Base-by-base conservation (phyloP, 73 alveolate species). In the Breviolum minutum region DNA sequence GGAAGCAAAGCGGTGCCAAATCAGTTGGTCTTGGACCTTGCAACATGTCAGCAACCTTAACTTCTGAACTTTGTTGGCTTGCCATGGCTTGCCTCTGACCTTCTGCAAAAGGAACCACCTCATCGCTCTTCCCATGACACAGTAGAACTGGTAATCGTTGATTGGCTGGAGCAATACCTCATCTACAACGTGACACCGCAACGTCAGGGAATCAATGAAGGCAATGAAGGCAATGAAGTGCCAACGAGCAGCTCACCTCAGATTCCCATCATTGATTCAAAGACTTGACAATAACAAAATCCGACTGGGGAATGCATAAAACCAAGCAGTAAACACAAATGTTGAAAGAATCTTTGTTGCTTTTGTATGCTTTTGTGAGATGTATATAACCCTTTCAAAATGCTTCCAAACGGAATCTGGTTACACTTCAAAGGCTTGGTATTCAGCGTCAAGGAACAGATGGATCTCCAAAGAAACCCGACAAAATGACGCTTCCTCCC, bases 391-490 rank as follows among this genome's bases (percentile, higher is more conserved):
- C n/a, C n/a, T n/a, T n/a, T n/a, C n/a, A n/a, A n/a, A n/a, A n/a
- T n/a, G n/a, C n/a, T n/a, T n/a, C n/a, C n/a, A n/a, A n/a, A n/a
- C n/a, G n/a, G n/a, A n/a, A n/a, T n/a, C n/a, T n/a, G n/a, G n/a
- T n/a, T n/a, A n/a, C n/a, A n/a, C n/a, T n/a, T n/a, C n/a, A n/a
- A 68, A 22, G 17, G 77, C 77, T 22, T n/a, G 87, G 27, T 20
- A 30, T 26, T 20, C 27, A 17, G 32, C 40, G 24, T 54, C 62
- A 30, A 29, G 87, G 20, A 27, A 69, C 96, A 30, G 77, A 62
- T 69, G 96, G 96, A 27, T 77, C 96, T 29, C 96, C 96, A 29
- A 89, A 32, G 60, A 89, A 89, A 62, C 96, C 96, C 24, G 96
- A 89, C 66, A 89, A 71, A 10, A 60, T 85, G 8, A 89, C 79